Percentiles rank a stretch among this genome's conserved stretches.
phyloP scores from a whole-genome alignment of 441 rosid genomes.

The Capsella rubella region DNA sequence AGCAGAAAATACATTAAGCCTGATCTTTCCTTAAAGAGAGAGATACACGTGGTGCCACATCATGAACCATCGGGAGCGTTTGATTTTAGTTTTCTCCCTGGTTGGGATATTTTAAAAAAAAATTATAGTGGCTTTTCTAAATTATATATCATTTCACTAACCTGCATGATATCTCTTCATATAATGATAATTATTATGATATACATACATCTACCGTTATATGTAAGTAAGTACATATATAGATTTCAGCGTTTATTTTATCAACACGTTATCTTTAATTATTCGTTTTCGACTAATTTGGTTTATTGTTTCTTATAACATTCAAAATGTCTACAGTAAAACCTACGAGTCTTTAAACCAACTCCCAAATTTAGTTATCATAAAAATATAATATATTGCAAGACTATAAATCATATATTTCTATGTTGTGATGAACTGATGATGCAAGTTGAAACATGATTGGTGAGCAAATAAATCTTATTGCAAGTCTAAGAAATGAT shows the following conservation, averaged over 20 bases:
- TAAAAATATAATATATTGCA: background rate
- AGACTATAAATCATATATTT: background rate
- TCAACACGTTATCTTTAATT: constrained; percentile 6
- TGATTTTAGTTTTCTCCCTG: background rate
- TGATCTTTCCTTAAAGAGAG: background rate
- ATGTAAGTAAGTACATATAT: background rate
- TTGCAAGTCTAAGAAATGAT: background rate
- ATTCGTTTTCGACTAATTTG: background rate
- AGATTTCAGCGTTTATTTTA: background rate
- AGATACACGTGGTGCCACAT: constrained; percentile 28
- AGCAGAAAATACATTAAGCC: background rate
- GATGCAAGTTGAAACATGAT: background rate
- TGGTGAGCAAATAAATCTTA: background rate
- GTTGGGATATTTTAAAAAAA: background rate
- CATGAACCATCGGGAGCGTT: background rate
- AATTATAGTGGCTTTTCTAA: background rate
- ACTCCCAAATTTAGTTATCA: background rate
- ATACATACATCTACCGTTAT: background rate
- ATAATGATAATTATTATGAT: too few relatives aligned
- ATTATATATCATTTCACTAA: background rate
- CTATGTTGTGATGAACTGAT: background rate
- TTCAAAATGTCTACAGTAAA: background rate
- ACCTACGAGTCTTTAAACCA: background rate
- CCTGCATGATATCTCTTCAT: background rate
- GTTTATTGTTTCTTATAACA: background rate